Base-by-base conservation (phyloP, 192 early-diverging fungal species). In the Podila epicladia region DNA sequence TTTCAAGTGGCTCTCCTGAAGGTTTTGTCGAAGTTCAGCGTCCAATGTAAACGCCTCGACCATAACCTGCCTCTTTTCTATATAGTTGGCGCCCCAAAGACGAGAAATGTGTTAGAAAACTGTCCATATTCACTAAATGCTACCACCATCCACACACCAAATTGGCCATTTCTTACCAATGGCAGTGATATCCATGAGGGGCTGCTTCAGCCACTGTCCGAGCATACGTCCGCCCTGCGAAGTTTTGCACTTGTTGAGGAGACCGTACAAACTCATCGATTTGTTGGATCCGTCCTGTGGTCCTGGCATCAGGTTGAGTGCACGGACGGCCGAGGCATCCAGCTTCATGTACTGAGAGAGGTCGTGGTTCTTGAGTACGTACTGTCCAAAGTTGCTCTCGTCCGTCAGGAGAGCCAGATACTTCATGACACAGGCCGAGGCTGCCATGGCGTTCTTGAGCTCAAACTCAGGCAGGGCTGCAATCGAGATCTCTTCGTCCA, bases 201-300 rank as follows among this genome's bases (percentile, higher is more conserved):
- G 97, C 79, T 97, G 96, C 71, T 95, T 95, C 28, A 98, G 85
- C 95, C 96, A 98, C 69, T 95, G 94, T n/a, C 86, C 90, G 49
- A 98, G 82, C 68, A 97, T 79, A 3, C 97, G 82, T 20, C 92
- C 86, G 1, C 97, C 97, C 64, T 97, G 95, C 0, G 93, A 74
- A 7, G 97, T 98, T 64, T 94, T 94, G 87, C 95, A 96, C 65
- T 93, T 89, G 83, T 97, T 94, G 35, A 98, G 82, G 37, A 98
- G 83, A 0, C 96, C 95, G 64, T 90, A 94, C 33, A 98, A 80
- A 74, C 88, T 80, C 71, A 73, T 67, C 12, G 75, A 79, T 51
- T 71, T 63, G 63, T 74, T 69, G 29, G 72, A 74, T 50, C 93
- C 94, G 70, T 96, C 94, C 29, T 89, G 87, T 8, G 87, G 84